These are phyloP conservation scores for Gossypium ekmanianum DNA, from an alignment of 345 rosid species.

Conservation along the genomic window DNA sequence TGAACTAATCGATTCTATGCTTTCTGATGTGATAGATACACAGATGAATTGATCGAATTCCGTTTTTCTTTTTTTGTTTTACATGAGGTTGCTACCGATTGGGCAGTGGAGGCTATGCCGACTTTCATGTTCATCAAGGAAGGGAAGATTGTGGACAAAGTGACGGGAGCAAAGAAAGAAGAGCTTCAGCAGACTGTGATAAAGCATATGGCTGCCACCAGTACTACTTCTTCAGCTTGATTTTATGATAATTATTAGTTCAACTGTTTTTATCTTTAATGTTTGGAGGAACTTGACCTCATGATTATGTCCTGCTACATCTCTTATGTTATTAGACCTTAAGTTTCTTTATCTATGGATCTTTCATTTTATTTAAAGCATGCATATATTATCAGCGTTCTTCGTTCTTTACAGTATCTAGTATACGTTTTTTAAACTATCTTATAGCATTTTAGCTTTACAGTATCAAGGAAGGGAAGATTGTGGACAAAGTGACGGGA, in stretches of 20 bases:
- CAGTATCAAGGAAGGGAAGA: slow-evolving; percentile 54
- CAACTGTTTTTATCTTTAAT: neutral
- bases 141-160: slow-evolving; percentile 67
- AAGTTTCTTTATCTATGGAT: neutral
- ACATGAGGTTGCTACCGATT: slow-evolving; percentile 61
- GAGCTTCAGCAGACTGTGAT: slow-evolving; percentile 56
- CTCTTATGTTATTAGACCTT: neutral
- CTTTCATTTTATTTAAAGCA: neutral
- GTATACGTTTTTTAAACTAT: too few species aligned
- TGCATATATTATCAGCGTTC: neutral
- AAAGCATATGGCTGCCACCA: slow-evolving; percentile 44
- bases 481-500: slow-evolving; percentile 68
- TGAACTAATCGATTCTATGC: neutral
- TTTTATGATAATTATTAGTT: neutral
- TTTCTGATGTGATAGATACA: neutral
- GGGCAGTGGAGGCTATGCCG: slow-evolving; percentile 77
- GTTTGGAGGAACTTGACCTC: slow-evolving; percentile 14
- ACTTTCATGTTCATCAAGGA: slow-evolving; percentile 66
- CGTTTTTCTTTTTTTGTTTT: slow-evolving; percentile 12
- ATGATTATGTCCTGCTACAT: neutral
- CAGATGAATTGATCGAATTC: neutral
- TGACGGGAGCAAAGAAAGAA: slow-evolving; percentile 74
- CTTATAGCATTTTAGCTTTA: too few species aligned
- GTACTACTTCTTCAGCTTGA: slow-evolving; percentile 34
- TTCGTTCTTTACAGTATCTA: too few species aligned